A percentile compares a stretch with the other conserved stretches of the same genome.
Conservation (phyloP, 495 filamentous ascomycete species). For the Echria macrotheca region DNA sequence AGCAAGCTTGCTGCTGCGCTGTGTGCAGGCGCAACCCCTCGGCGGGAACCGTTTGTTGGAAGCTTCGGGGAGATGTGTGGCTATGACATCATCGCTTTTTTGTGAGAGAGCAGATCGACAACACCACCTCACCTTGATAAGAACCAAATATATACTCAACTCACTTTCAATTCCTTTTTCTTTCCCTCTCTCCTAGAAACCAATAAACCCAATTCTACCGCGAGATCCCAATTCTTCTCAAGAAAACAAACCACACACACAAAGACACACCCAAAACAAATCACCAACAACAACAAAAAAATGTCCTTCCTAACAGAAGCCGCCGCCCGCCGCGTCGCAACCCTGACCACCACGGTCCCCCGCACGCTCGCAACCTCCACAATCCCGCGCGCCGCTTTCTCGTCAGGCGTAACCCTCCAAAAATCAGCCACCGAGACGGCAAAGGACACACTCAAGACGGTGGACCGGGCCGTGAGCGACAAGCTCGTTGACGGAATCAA, state of each 20-base stretch:
- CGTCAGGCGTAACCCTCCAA: conserved; percentile 31
- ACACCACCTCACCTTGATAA: too few relatives aligned
- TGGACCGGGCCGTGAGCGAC: conserved; percentile 47
- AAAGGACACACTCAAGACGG: conserved; percentile 47
- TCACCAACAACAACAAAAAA: not conserved
- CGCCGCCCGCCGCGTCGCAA: conserved; percentile 32
- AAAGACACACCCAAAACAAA: conserved; percentile 17
- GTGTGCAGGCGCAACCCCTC: too few relatives aligned
- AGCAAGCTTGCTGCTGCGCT: too few relatives aligned
- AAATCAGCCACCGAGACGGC: conserved; percentile 43
- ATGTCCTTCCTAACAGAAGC: conserved; percentile 48
- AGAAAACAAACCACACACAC: conserved; percentile 11
- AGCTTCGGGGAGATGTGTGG: too few relatives aligned
- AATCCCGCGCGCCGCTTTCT: conserved; percentile 40
- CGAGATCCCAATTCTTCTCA: too few relatives aligned
- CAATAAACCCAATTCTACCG: too few relatives aligned
- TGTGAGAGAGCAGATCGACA: too few relatives aligned
- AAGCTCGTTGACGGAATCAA: conserved; percentile 55
- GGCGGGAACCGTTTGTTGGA: too few relatives aligned
- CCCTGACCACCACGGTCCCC: conserved; percentile 19
- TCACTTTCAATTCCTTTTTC: not conserved
- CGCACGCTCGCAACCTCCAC: conserved; percentile 18
- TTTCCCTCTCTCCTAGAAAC: not conserved
- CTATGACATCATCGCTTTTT: too few relatives aligned
- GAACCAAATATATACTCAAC: too few relatives aligned